Percentiles rank a stretch among this genome's conserved stretches.
Conservation (phyloP, 2,329 filamentous ascomycete species). For the Fusarium longipes region DNA sequence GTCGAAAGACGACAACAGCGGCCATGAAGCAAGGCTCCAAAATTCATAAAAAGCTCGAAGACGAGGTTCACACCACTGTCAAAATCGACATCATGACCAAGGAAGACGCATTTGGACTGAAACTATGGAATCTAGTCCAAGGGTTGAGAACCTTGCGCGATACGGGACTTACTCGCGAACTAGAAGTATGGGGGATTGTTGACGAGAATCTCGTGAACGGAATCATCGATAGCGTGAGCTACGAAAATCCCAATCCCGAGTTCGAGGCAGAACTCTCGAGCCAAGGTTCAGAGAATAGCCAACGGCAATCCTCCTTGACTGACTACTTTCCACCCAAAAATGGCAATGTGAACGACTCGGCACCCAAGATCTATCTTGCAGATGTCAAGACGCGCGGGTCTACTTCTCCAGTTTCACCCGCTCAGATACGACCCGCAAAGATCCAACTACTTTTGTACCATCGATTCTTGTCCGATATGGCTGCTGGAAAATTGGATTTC, state of each 20-base stretch:
- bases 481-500: slow-evolving; percentile 76
- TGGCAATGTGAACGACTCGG: neutral
- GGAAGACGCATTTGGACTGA: slow-evolving; percentile 85
- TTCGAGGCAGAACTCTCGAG: slow-evolving; percentile 70
- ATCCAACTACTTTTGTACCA: slow-evolving; percentile 94
- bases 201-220: slow-evolving; percentile 88
- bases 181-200: slow-evolving; percentile 87
- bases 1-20: slow-evolving; percentile 77
- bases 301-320: slow-evolving; percentile 54
- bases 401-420: slow-evolving; percentile 71
- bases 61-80: slow-evolving; percentile 83
- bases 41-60: slow-evolving; percentile 85
- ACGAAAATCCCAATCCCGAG: slow-evolving; percentile 77
- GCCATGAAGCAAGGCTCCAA: slow-evolving; percentile 87
- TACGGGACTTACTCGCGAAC: slow-evolving; percentile 77
- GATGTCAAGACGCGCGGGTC: slow-evolving; percentile 88
- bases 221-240: slow-evolving; percentile 87
- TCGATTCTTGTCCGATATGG: slow-evolving; percentile 81
- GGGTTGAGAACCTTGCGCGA: slow-evolving; percentile 79
- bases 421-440: slow-evolving; percentile 78
- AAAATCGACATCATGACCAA: slow-evolving; percentile 76
- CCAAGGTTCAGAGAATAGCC: slow-evolving; percentile 45
- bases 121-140: slow-evolving; percentile 92
- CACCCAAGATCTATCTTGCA: slow-evolving; percentile 72
- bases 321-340: slow-evolving; percentile 54